Base-by-base conservation (phyloP, 768 basidiomycete species). In the Boletellus ananas region DNA sequence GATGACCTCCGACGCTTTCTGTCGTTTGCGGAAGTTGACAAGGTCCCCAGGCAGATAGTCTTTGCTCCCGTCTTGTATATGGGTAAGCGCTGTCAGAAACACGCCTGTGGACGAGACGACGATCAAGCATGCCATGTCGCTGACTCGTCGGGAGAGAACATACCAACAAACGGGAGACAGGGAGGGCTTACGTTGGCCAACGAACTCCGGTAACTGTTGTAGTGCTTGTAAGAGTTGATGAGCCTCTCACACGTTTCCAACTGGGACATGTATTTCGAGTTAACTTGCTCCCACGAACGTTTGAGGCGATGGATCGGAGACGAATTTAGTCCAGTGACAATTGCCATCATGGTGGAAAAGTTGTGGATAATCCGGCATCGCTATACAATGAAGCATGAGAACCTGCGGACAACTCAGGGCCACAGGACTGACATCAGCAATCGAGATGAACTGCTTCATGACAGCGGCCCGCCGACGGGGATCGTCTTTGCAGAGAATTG, bases 81-180 rank as follows among this genome's bases (percentile, higher is more conserved):
- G 80, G 0, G 79, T 81, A 52, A 83, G 71, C 35, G 75, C 73
- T 6, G 80, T 81, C 43, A 83, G 63, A 60, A 80, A 83, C 16
- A 83, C 78, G 20, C 81, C 81, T 81, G n/a, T 1, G 27, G 1
- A 9, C 8, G 10, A 29, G 4, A 37, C 0, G 11, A 27, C 6
- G 20, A n/a, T 64, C 31, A 61, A 56, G 45, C 2, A 47, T n/a
- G 12, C 12, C n/a, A 14, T 11, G 10, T 6, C 9, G 1, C 5
- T 48, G 9, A 11, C 10, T 29, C 16, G 23, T 13, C 7, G 13
- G 14, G 7, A 1, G 27, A 11, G 25, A 29, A 60, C 78, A 27
- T 58, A 84, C 84, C 85, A 14, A 87, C 72, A 68, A 87, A 87
- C 3, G 85, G 85, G 9, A 87, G 79, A 48, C 84, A 85, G 35